phyloP scores from a whole-genome alignment of 371 early-diverging fungal species.

The Smittium culicis region DNA sequence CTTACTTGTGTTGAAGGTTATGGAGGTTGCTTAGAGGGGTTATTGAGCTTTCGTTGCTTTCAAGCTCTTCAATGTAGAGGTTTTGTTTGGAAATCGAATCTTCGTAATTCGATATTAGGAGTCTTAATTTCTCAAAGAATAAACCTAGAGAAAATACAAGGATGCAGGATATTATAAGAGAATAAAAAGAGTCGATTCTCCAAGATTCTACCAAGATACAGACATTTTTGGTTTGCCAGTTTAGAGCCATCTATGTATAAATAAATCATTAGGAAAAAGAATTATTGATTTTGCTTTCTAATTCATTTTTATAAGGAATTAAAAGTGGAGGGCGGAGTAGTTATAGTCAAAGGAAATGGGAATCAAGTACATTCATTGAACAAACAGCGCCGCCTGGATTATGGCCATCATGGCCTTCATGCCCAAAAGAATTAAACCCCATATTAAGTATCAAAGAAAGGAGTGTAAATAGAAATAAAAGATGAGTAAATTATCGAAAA shows the following conservation, averaged over 20 bases:
- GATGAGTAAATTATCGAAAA: too few species aligned
- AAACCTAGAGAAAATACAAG: slow-evolving; percentile 42
- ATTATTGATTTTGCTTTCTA: too few species aligned
- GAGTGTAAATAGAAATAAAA: too few species aligned
- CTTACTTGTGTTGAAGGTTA: too few species aligned
- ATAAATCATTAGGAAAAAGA: too few species aligned
- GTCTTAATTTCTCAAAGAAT: slow-evolving; percentile 38
- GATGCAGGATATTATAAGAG: slow-evolving; percentile 41
- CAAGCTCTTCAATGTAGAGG: background rate
- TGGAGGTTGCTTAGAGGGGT: too few species aligned
- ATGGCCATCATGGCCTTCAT: slow-evolving; percentile 28
- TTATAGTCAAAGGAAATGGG: background rate
- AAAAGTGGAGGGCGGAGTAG: background rate
- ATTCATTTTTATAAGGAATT: too few species aligned
- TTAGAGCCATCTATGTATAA: slow-evolving; percentile 52
- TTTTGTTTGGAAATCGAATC: background rate
- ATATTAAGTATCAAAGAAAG: background rate
- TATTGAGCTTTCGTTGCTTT: too few species aligned
- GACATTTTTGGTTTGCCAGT: slow-evolving; percentile 58
- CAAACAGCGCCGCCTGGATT: slow-evolving; percentile 22
- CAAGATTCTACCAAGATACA: slow-evolving; percentile 64
- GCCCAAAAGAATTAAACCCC: slow-evolving; percentile 9
- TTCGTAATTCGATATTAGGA: background rate
- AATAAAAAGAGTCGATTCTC: slow-evolving; percentile 41
- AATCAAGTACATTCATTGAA: slow-evolving; percentile 25